Base-by-base conservation (phyloP, 176 grass and related monocot species). In the Cymbopogon citratus region DNA sequence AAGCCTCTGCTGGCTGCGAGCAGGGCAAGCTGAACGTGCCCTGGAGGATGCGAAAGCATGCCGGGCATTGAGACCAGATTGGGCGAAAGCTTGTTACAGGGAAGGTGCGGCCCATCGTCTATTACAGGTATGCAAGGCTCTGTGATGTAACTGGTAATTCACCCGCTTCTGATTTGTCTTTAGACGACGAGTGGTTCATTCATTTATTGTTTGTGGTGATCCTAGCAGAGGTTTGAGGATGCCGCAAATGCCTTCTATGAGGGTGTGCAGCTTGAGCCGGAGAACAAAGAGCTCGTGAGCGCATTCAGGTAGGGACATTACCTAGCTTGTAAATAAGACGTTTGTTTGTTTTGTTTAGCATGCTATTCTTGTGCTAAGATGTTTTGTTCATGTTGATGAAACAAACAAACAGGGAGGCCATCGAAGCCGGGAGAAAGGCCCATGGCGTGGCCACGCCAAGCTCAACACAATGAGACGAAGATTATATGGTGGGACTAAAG, bases 51-150 rank as follows among this genome's bases (percentile, higher is more conserved):
- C 90, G 0, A 95, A 75, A 67, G 87, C 87, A 41, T 98, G 92
- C 46, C 84, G 90, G 70, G 90, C 39, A 18, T 39, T 95, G 69
- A 93, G 63, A 67, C 92, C 90, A 49, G 92, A 98, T 18, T 98
- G 95, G 95, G 83, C 87, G 3, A 95, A 98, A 85, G 92, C 90
- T 79, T 95, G 87, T 86, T 98, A 95, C 80, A 93, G 90, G 76
- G 95, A 98, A 87, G 92, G 92, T 0, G 82, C 95, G 1, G 95
- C 90, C 0, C 54, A 91, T 28, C 86, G 88, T n/a, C 60, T 98
- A 39, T 81, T 98, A 81, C 90, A 94, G 89, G 95, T 95, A 49
- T n/a, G 66, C 25, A 28, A 28, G 21, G 41, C 63, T 33, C 12
- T 36, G 9, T 51, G 29, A 33, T 67, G 12, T 4, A 5, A 39